Percentiles rank a stretch among this genome's conserved stretches.
Evolutionary conservation across 305 asterid species (phyloP).

Genomic region (Fraxinus latifolia): DNA sequence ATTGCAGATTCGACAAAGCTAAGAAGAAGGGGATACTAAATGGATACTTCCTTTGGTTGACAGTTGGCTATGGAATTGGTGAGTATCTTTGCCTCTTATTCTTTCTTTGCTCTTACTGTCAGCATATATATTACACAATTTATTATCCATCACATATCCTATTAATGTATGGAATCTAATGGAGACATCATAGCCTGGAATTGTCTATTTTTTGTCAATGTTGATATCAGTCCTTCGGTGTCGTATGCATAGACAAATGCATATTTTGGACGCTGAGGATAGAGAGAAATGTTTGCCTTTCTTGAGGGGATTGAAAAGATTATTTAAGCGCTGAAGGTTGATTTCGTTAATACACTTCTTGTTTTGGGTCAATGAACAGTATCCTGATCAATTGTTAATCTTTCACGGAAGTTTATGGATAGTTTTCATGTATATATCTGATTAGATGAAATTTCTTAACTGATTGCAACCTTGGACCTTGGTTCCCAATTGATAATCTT

Average conservation of each 20-base stretch:
- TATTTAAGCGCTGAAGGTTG: background rate
- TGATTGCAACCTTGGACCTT: background rate
- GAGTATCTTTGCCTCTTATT: slow-evolving; percentile 21
- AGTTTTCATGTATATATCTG: background rate
- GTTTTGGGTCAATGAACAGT: background rate
- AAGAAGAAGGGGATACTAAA: slow-evolving; percentile 31
- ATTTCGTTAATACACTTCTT: background rate
- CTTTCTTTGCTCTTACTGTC: background rate
- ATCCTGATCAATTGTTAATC: background rate
- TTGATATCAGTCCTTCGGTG: background rate
- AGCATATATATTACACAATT: background rate
- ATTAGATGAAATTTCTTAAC: background rate
- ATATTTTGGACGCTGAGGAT: background rate
- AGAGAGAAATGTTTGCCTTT: background rate
- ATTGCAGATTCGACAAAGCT: slow-evolving; percentile 52
- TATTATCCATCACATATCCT: background rate
- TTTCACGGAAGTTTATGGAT: background rate
- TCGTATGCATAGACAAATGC: background rate
- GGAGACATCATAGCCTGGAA: background rate
- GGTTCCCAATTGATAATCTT: background rate
- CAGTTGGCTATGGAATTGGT: slow-evolving; percentile 54
- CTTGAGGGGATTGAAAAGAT: background rate
- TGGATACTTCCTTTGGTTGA: slow-evolving; percentile 57
- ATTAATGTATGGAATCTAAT: background rate
- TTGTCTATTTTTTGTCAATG: background rate